These are phyloP conservation scores for Hyphopichia khmerensis DNA, from an alignment of 1,139 yeast species.

Conservation along the genomic window DNA sequence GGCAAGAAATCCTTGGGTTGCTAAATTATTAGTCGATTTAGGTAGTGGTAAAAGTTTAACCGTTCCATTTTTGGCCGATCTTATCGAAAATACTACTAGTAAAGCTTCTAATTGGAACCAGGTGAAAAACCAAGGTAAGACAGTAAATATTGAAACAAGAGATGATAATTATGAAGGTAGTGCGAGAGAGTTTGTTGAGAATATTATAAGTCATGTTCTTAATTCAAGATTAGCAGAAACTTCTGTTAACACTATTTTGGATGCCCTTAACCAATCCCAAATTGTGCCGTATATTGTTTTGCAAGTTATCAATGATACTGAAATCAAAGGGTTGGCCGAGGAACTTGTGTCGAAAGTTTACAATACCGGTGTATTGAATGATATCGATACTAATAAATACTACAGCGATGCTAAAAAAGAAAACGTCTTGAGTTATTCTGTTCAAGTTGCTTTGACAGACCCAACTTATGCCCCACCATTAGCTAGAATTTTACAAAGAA, in stretches of 20 bases:
- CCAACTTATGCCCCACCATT: conserved; percentile 33
- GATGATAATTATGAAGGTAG: conserved; percentile 27
- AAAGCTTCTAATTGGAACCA: conserved; percentile 11
- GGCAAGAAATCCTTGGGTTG: conserved; percentile 25
- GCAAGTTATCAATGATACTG: conserved; percentile 23
- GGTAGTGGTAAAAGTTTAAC: conserved; percentile 32
- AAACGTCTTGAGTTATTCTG: conserved; percentile 19
- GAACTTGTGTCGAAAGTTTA: conserved; percentile 27
- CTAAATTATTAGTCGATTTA: conserved; percentile 28
- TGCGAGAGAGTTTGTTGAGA: conserved; percentile 31
- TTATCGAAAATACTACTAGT: conserved; percentile 24
- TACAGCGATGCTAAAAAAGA: conserved; percentile 24
- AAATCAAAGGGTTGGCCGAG: conserved; percentile 22
- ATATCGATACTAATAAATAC: conserved; percentile 22
- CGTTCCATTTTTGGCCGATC: conserved; percentile 26
- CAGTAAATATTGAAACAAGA: conserved; percentile 12
- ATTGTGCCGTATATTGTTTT: conserved; percentile 29
- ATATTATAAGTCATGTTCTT: conserved; percentile 28
- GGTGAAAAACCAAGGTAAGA: conserved; percentile 1
- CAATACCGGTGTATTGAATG: conserved; percentile 33
- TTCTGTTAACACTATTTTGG: conserved; percentile 24
- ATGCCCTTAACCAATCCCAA: conserved; percentile 34
- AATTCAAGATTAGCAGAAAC: conserved; percentile 23
- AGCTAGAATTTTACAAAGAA: conserved; percentile 30
- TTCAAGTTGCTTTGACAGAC: conserved; percentile 27